Percentiles rank a stretch among this genome's conserved stretches.
Evolutionary conservation across 2,329 filamentous ascomycete species (phyloP).

Genomic region (Colletotrichum sojae): DNA sequence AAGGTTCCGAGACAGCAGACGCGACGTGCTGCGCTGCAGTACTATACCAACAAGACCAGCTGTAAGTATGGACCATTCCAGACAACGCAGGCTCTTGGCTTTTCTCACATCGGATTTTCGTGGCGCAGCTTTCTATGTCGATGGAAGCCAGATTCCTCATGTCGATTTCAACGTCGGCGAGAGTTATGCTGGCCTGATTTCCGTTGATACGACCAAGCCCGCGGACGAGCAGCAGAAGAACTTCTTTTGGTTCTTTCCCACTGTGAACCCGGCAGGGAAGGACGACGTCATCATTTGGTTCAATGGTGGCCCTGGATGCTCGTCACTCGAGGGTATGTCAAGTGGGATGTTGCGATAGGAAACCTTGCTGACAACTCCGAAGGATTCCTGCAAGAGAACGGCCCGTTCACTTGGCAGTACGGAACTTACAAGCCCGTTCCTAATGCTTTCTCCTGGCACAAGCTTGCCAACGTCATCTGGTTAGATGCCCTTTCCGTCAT

Average conservation of each 20-base stretch:
- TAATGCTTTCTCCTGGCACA: conserved; percentile 98
- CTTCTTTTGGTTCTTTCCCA: conserved; percentile 99
- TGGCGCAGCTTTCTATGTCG: conserved; percentile 70
- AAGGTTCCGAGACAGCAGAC: background rate
- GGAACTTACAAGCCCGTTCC: conserved; percentile 76
- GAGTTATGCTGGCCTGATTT: conserved; percentile 73
- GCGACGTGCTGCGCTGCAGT: conserved; percentile 21
- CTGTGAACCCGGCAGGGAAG: conserved; percentile 91
- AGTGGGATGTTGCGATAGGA: conserved; percentile 63
- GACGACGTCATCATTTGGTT: conserved; percentile 96
- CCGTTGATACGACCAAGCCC: conserved; percentile 64
- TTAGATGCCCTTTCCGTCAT: background rate
- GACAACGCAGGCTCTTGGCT: too few relatives aligned
- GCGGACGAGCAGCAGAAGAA: conserved; percentile 61
- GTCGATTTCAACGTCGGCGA: conserved; percentile 78
- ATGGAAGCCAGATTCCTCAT: conserved; percentile 76
- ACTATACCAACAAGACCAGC: conserved; percentile 32
- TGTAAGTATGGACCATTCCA: background rate
- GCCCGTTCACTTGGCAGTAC: conserved; percentile 79
- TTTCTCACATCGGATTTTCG: too few relatives aligned
- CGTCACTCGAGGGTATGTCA: conserved; percentile 94
- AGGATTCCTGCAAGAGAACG: conserved; percentile 85
- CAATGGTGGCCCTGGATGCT: conserved; percentile 97
- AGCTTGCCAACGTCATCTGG: conserved; percentile 96
- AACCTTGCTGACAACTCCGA: background rate